Conservation (phyloP, 768 basidiomycete species). For the Mycena metata region DNA sequence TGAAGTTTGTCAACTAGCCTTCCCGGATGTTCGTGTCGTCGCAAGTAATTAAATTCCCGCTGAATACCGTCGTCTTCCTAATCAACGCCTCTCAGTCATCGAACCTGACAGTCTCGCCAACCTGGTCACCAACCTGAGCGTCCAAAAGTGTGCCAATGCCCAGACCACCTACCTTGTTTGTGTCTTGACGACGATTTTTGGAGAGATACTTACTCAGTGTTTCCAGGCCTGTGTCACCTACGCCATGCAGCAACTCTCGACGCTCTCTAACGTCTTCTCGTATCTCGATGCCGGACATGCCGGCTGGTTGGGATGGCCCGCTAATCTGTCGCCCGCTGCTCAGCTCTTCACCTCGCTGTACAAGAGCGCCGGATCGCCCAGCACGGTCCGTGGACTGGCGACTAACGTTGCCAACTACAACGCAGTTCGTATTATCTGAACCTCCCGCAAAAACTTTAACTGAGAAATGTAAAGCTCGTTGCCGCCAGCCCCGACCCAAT, state of each 20-base stretch:
- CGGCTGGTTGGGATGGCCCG: constrained; percentile 79
- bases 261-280: constrained; percentile 66
- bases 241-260: constrained; percentile 67
- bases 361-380: constrained; percentile 64
- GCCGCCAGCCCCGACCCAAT: constrained; percentile 70
- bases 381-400: constrained; percentile 72
- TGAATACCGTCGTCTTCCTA: not conserved
- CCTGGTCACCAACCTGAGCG: constrained; percentile 76
- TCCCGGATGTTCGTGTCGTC: constrained; percentile 72
- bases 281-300: constrained; percentile 76
- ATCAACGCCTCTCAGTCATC: constrained; percentile 52
- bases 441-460: not conserved
- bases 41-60: constrained; percentile 46
- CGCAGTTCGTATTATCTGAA: constrained; percentile 48
- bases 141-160: constrained; percentile 67
- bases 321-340: constrained; percentile 72
- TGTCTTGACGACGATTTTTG: not conserved
- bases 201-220: not conserved
- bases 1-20: constrained; percentile 50
- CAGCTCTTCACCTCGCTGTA: constrained; percentile 66
- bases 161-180: constrained; percentile 64
- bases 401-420: constrained; percentile 69
- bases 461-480: constrained; percentile 52
- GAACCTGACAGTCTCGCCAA: constrained; percentile 80
- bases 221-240: constrained; percentile 63